These are phyloP conservation scores for Aspergillus sp. DNA, from an alignment of 2,329 filamentous ascomycete species.

Conservation along the genomic window DNA sequence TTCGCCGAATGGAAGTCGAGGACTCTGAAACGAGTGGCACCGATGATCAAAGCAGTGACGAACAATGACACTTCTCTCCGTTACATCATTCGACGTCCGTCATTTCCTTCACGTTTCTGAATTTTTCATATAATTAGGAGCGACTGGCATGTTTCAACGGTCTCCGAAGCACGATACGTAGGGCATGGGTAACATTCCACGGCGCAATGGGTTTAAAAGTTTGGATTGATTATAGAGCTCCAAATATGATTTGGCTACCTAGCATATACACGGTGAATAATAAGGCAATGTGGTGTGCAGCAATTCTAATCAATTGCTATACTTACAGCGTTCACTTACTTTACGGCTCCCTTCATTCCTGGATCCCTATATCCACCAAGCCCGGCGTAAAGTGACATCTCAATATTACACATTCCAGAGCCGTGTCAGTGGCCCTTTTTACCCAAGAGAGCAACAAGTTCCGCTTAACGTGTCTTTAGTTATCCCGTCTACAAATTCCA, in stretches of 20 bases:
- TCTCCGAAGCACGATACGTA: neutral
- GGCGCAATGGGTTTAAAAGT: constrained; percentile 7
- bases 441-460: neutral
- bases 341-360: neutral
- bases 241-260: neutral
- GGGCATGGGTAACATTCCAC: constrained; percentile 1
- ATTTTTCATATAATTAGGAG: neutral
- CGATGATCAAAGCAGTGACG: constrained; percentile 38
- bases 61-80: constrained; percentile 7
- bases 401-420: neutral
- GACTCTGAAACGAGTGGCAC: constrained; percentile 35
- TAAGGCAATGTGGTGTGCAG: neutral
- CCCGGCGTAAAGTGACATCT: neutral
- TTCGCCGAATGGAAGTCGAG: constrained; percentile 40
- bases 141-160: neutral
- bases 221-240: neutral
- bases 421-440: neutral
- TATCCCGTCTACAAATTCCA: neutral
- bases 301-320: neutral
- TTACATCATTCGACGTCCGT: neutral
- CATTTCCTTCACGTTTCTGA: neutral
- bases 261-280: neutral
- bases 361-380: neutral
- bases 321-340: neutral
- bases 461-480: neutral